phyloP scores from a whole-genome alignment of 1,284 basidiomycete genomes.

The Takashimella tepidaria region DNA sequence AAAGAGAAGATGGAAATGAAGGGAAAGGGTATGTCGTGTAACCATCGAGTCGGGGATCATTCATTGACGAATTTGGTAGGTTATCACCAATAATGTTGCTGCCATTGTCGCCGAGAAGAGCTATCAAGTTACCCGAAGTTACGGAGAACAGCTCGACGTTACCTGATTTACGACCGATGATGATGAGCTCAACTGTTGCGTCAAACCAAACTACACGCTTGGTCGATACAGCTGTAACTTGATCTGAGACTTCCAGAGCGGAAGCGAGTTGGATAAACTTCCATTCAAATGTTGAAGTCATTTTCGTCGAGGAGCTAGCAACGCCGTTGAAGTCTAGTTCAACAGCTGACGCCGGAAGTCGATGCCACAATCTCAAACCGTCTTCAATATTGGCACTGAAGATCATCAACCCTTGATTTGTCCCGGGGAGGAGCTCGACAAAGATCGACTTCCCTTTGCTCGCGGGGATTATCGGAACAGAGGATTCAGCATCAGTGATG shows the following conservation, averaged over 20 bases:
- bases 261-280: slow-evolving; percentile 5
- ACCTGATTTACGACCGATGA: slow-evolving; percentile 33
- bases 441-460: slow-evolving; percentile 4
- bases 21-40: too few species aligned
- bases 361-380: background rate
- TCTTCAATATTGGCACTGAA: background rate
- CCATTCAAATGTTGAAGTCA: slow-evolving; percentile 4
- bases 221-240: slow-evolving; percentile 14
- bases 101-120: too few species aligned
- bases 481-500: background rate
- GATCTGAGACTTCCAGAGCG: slow-evolving; percentile 11
- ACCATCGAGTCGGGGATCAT: too few species aligned
- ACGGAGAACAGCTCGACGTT: slow-evolving; percentile 26
- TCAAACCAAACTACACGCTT: slow-evolving; percentile 10
- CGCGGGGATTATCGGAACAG: background rate
- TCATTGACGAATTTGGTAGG: too few species aligned
- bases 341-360: background rate
- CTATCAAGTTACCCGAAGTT: background rate
- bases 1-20: too few species aligned
- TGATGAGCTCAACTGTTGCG: slow-evolving; percentile 13
- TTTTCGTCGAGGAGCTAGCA: too few species aligned
- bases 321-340: background rate
- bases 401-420: background rate
- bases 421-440: background rate
- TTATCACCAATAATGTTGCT: too few species aligned